phyloP scores from a whole-genome alignment of 345 rosid species.

The Alliaria petiolata region DNA sequence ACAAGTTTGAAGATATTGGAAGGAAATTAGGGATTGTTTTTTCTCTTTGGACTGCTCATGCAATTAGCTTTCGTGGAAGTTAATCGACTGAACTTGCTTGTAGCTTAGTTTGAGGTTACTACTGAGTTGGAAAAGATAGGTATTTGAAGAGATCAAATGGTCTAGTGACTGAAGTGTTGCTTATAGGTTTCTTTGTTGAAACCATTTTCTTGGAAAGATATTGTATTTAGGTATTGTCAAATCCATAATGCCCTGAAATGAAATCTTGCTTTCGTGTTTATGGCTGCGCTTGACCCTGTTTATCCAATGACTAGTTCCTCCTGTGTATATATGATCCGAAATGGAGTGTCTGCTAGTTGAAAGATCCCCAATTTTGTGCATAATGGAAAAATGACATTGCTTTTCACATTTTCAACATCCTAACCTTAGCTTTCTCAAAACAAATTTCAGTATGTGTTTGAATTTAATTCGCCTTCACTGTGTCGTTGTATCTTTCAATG shows the following conservation, averaged over 20 bases:
- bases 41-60: conserved; percentile 17
- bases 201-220: too few relatives aligned
- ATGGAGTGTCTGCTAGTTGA: neutral
- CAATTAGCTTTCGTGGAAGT: conserved; percentile 18
- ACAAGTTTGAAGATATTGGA: neutral
- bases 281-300: neutral
- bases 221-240: neutral
- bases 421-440: neutral
- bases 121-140: neutral
- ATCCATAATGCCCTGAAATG: neutral
- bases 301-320: neutral
- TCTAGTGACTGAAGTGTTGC: neutral
- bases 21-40: neutral
- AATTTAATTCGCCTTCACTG: neutral
- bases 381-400: too few relatives aligned
- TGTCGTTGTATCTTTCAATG: conserved; percentile 9
- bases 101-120: conserved; percentile 4
- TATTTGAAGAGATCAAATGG: too few relatives aligned
- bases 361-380: neutral
- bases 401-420: neutral
- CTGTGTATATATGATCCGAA: neutral
- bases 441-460: neutral
- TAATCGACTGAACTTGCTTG: conserved; percentile 2
- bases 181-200: neutral
- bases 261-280: neutral